Conservation (phyloP, 164 flowering plant genomes). For the Cinnamomum micranthum region DNA sequence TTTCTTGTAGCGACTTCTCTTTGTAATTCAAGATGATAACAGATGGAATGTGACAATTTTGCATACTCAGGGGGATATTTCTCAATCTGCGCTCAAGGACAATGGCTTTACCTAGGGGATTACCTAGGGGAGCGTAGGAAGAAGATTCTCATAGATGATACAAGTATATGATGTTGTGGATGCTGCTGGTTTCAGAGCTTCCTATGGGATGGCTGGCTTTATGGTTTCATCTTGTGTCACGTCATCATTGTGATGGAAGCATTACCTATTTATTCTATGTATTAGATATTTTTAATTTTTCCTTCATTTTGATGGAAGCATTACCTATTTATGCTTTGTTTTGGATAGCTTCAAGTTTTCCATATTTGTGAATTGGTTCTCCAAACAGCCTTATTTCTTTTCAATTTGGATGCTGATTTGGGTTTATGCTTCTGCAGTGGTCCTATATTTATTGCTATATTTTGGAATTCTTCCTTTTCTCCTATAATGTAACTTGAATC, state of each 20-base stretch:
- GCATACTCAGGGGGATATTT: conserved; percentile 65
- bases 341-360: not conserved
- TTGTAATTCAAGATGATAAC: not conserved
- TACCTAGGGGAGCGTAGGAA: conserved; percentile 31
- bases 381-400: not conserved
- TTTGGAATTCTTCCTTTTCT: no score
- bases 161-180: not conserved
- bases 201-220: not conserved
- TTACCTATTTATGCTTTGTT: not conserved
- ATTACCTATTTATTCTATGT: no score
- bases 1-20: not conserved
- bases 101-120: conserved; percentile 32
- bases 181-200: not conserved
- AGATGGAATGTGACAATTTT: not conserved
- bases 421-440: no score
- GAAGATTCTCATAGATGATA: not conserved
- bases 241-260: no score
- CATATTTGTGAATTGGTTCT: not conserved
- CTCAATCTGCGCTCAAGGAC: conserved; percentile 71
- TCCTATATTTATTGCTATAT: no score
- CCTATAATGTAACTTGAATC: no score
- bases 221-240: no score
- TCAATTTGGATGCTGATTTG: not conserved
- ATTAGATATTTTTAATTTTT: no score
- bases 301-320: no score